These are phyloP conservation scores for Suhomyces maxii DNA, from an alignment of 1,139 yeast genomes.

Conservation along the genomic window DNA sequence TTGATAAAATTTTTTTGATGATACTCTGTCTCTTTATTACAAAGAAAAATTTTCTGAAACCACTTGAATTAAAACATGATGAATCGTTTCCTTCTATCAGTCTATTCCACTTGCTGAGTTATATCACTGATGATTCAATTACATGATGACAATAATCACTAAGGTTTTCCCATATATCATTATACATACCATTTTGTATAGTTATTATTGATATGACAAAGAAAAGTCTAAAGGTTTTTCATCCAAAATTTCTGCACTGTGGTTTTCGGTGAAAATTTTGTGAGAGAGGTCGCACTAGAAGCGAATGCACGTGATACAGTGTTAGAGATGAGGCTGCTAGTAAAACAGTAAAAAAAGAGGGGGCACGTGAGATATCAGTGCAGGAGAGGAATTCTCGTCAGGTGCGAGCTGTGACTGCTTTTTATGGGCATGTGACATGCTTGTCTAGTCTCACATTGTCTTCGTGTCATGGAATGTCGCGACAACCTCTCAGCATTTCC, in stretches of 20 bases:
- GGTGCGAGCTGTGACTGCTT: conserved; percentile 10
- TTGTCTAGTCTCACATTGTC: conserved; percentile 1
- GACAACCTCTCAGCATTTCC: neutral
- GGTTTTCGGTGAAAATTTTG: conserved; percentile 11
- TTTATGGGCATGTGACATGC: neutral
- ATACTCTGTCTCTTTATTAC: too few relatives aligned
- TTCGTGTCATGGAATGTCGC: conserved; percentile 2
- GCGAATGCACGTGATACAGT: neutral
- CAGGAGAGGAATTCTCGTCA: conserved; percentile 3
- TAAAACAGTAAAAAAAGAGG: neutral
- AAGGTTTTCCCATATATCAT: neutral
- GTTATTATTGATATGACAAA: conserved; percentile 26
- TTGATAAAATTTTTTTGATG: too few relatives aligned
- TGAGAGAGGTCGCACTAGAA: conserved; percentile 5
- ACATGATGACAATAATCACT: too few relatives aligned
- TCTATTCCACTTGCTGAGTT: too few relatives aligned
- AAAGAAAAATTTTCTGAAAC: too few relatives aligned
- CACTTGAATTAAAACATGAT: too few relatives aligned
- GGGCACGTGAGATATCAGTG: neutral
- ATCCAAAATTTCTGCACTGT: conserved; percentile 7
- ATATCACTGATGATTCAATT: too few relatives aligned
- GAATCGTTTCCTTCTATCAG: too few relatives aligned
- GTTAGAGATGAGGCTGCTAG: neutral
- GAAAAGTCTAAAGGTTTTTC: conserved; percentile 13
- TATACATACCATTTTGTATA: conserved; percentile 41